Base-by-base conservation (phyloP, 169 alveolate genomes). In the Babesia divergens region DNA sequence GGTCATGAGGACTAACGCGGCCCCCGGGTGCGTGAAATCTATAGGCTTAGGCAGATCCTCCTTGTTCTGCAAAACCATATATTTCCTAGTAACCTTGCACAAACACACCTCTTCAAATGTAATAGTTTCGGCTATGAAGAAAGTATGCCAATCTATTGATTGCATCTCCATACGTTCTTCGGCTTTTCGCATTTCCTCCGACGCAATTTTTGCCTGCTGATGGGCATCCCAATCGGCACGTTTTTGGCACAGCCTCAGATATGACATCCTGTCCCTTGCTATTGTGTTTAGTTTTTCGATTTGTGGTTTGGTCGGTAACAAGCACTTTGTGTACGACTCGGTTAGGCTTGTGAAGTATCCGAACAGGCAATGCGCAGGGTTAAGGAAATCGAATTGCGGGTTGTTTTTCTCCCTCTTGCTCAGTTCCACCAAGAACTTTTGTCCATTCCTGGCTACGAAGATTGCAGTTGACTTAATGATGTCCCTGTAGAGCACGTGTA, bases 391-490 rank as follows among this genome's bases (percentile, higher is more conserved):
- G 86, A 95, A 97, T 83, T 97, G 96, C 44, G 92, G 94, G 71
- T 92, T 93, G 55, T 74, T 82, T 54, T 81, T 88, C 64, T 84
- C 93, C 37, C 93, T 71, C 44, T 69, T 91, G 6, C 94, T 92
- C 60, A 97, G 84, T 56, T 92, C 99, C 31, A 91, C 84, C 58
- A 96, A 91, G 87, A 95, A 97, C 65, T 92, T 86, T 72, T 94
- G 94, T n/a, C 99, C 99, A 72, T 97, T 96, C 81, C 97, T 93
- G 20, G 99, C 98, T 3, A 95, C 97, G 76, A 94, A 97, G 84
- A 91, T 93, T 28, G 99, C 99, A 32, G 98, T 94, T 53, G 94
- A 81, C 84, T 95, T 94, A 44, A 97, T 95, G 50, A 97, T 89
- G 56, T 95, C 98, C 55, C 85, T 65, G 59, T 3, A 44, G 34